Conservation (phyloP, 2,329 filamentous ascomycete genomes). For the Laburnicola sp. region DNA sequence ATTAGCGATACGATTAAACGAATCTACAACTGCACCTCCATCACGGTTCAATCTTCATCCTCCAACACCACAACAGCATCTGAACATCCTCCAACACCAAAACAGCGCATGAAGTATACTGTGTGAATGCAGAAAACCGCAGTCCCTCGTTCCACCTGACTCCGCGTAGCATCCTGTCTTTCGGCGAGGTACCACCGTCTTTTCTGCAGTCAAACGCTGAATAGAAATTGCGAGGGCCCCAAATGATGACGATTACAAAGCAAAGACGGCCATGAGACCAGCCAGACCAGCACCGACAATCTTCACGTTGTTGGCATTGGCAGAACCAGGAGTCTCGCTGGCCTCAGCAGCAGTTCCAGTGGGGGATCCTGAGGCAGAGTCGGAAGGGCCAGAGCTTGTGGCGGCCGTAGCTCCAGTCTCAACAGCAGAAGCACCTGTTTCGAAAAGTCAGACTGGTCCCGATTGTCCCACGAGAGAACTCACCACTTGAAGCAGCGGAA, state of each 20-base stretch:
- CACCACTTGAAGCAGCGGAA: conserved; percentile 11
- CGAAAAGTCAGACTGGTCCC: conserved; percentile 10
- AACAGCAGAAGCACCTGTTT: conserved; percentile 16
- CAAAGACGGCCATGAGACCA: conserved; percentile 45
- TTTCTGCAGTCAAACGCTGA: background rate
- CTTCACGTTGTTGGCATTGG: conserved; percentile 33
- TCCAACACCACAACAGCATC: conserved; percentile 1
- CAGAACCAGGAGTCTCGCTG: conserved; percentile 31
- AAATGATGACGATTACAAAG: conserved; percentile 30
- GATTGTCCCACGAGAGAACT: background rate
- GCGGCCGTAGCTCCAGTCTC: conserved; percentile 13
- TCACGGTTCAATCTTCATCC: background rate
- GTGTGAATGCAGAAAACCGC: conserved; percentile 5
- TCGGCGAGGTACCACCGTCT: conserved; percentile 1
- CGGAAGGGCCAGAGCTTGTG: conserved; percentile 27
- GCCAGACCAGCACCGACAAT: conserved; percentile 41
- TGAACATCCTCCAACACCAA: background rate
- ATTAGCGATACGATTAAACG: background rate
- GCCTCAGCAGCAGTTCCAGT: conserved; percentile 26
- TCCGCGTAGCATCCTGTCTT: conserved; percentile 10
- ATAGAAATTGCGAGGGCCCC: background rate
- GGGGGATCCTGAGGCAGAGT: conserved; percentile 28
- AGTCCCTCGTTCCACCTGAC: conserved; percentile 11
- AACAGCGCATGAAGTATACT: conserved; percentile 4
- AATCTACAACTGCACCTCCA: background rate